Evolutionary conservation across 225 moss, liverwort and hornwort species (phyloP), one percentile per base, ranked within the genome.

Genomic region (Pleurozium schreberi): DNA sequence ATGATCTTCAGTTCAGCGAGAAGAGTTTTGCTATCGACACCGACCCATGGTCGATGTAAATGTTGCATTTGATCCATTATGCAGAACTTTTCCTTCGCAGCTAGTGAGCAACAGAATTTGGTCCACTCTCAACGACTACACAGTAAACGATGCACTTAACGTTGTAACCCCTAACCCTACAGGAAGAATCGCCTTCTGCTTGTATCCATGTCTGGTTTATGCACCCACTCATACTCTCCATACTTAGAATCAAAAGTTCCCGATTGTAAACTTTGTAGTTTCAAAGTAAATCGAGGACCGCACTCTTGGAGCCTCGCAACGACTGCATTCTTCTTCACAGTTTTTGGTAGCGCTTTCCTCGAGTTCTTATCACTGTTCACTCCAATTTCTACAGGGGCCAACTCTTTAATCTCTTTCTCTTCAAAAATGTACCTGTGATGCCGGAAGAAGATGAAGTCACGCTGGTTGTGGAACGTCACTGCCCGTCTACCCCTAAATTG

Each of bases 371-470:
- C 93, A 67, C 90, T 93, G 27, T 91, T 92, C 6, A 92, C 87
- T 88, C 88, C 89, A 43, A 94, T 93, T 33, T 88, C 85, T 63
- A 95, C 97, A 85, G 93, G 85, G 11, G 95, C 95, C 89, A 93
- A 88, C 84, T 95, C 95, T 84, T 93, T 95, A 9, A 96, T 90
- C 83, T 95, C 95, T 82, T 95, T 99, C 85, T 92, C 93, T 89
- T 99, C 98, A 88, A 99, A 99, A 80, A 97, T 93, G 60, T 99
- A 97, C 94, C 98, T 96, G 89, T 97, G 98, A 88, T 99, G 97
- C 83, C 98, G 94, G 84, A 99, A 99, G 83, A 97, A 97, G 85
- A 97, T 96, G 74, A 99, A 99, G 85, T 99, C 98, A 45, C 98
- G 95, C 88, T 99, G 97, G 68, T 99, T 99, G 93, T 97, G 98